Evolutionary conservation across 208 protist genomes (phyloP).

Genomic region (Leishmania aethiopica): DNA sequence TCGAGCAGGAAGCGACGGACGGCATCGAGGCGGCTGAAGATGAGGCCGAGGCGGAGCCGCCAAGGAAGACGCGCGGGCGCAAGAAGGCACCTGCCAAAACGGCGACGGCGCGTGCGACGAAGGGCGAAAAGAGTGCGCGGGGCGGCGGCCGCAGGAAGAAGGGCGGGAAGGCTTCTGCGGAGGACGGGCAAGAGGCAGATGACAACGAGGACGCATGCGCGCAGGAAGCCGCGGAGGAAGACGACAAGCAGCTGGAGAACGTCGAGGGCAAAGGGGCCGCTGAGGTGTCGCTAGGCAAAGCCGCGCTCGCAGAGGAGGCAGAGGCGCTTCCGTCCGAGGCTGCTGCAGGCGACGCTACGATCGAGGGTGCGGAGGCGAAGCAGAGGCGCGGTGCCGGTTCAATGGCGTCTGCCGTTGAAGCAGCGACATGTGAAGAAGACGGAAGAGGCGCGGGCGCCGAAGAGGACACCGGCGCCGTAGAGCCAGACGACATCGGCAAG

Average conservation of each 20-base stretch:
- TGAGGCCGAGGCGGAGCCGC: neutral
- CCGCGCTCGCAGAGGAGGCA: neutral
- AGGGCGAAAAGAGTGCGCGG: neutral
- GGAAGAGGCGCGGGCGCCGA: neutral
- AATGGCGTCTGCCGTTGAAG: neutral
- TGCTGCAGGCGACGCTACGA: neutral
- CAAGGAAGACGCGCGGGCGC: neutral
- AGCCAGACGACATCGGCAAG: neutral
- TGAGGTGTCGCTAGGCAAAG: neutral
- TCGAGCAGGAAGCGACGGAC: neutral
- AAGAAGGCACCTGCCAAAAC: neutral
- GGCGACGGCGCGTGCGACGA: neutral
- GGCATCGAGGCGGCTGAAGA: neutral
- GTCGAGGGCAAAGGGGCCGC: neutral
- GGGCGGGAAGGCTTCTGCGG: neutral
- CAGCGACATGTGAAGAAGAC: neutral
- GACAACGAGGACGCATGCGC: conserved; percentile 2
- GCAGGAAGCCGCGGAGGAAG: neutral
- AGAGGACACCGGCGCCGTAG: neutral
- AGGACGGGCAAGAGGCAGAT: neutral
- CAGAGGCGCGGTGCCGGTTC: neutral
- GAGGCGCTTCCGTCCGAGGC: neutral
- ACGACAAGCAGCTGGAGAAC: neutral
- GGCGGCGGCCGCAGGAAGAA: neutral
- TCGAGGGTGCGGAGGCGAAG: neutral